Evolutionary conservation across 1,284 basidiomycete genomes (phyloP), one percentile per base, ranked within the genome.

Genomic region (Laetiporus sulphureus): DNA sequence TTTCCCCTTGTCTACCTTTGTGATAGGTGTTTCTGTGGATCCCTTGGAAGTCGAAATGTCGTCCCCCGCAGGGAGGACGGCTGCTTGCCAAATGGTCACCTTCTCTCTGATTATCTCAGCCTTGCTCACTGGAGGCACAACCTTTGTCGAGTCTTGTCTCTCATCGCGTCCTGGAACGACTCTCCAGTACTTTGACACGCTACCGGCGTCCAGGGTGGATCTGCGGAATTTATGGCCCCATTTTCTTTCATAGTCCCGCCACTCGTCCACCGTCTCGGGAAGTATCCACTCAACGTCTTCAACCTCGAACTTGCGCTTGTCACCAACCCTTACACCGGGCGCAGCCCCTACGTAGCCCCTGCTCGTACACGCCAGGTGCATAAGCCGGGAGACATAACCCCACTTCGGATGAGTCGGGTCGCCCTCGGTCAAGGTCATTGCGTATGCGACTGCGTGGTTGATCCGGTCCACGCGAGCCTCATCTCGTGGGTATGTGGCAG

Each of bases 381-480:
- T 36, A 19, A 54, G 27, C n/a, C 50, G 44, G 6, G 54, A 42
- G 18, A 61, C 54, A 33, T 56, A 52, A 12, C 45, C 53, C 60
- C 60, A 61, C 41, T 56, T 61, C 18, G 60, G 53, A 36, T 57
- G 44, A 5, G 56, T 45, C 2, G 58, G 45, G 33, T 59, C 53
- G 25, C 45, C 45, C 7, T 41, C 41, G 4, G 56, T 49, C 20
- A 42, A 25, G 7, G 44, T 36, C 20, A 60, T 23, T 2, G 55
- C 55, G n/a, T 50, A 34, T 16, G 29, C 24, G 8, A 58, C 36
- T 13, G 35, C 44, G 11, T 41, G 41, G 30, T 42, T 46, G 19
- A 53, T 24, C 5, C 12, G 34, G n/a, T 42, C 38, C 5, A 45
- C 32, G 5, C 50, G 51, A 2, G 42, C 40, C 11, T 49, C 45